Evolutionary conservation across 495 filamentous ascomycete genomes (phyloP), one percentile per base, ranked within the genome.

Genomic region (Aspergillus leporis): DNA sequence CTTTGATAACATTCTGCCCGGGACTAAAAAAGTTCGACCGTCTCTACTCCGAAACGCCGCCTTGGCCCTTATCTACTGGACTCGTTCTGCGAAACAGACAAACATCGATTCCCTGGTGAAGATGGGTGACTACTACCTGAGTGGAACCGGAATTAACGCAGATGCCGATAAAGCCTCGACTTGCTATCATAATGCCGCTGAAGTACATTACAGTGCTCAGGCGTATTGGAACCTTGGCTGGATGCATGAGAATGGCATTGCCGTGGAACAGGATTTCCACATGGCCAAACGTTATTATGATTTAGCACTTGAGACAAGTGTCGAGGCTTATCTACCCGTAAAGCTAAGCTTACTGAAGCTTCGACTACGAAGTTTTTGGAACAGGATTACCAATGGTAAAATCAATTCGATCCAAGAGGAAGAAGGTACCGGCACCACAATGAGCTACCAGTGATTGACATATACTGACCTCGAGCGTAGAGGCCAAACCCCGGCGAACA

Each of bases 171-270:
- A 97, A 71, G 94, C 94, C 1, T 93, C 92, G 0, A 85, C 88
- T 21, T 98, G 95, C 74, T 99, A 98, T 62, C 87, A 89, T 53
- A 89, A 88, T 9, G 94, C 94, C 5, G 92, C 93, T 1, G 94
- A 98, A 65, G 90, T 86, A 51, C 84, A 91, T 65, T 90, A 91
- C 66, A 94, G 90, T 67, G 93, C 93, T 25, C 94, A 98, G 75
- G 95, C 95, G 13, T 86, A 96, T 55, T 99, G 91, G 84, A 97
- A 99, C 63, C 79, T 99, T 13, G 94, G 94, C 14, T 99, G 94
- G 94, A 98, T 99, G 91, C 92, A 99, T 72, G 94, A 99, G 74
- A 97, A 98, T 67, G 94, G 94, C 3, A 79, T 98, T 47, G 92
- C 93, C 12, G 86, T 97, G 3, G 86, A 89, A 36, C 94, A 99